Evolutionary conservation across 306 rosid genomes (phyloP).

Genomic region (Vachellia pachyceras): DNA sequence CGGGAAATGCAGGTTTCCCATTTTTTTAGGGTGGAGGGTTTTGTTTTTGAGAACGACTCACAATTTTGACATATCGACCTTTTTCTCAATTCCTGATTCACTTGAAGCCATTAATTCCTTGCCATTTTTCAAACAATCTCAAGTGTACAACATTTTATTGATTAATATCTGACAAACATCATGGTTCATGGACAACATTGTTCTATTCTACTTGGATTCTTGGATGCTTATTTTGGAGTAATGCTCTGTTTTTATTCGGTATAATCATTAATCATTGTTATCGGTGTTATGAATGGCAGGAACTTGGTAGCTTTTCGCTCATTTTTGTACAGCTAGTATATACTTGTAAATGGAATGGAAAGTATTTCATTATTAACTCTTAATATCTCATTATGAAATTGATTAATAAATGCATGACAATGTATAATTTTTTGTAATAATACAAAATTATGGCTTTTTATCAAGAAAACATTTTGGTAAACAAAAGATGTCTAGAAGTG

Average conservation of each 20-base stretch:
- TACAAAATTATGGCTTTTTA: neutral
- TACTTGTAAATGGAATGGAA: neutral
- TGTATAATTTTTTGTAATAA: neutral
- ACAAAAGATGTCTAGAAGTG: neutral
- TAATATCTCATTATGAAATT: too few relatives aligned
- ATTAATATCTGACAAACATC: too few relatives aligned
- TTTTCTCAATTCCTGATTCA: neutral
- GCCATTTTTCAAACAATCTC: neutral
- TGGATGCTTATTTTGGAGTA: neutral
- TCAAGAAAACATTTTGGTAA: neutral
- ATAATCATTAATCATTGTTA: neutral
- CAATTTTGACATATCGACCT: neutral
- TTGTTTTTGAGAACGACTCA: neutral
- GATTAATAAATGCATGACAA: neutral
- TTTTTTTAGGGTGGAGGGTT: neutral
- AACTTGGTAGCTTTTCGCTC: neutral
- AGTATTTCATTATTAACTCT: too few relatives aligned
- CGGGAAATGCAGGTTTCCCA: neutral
- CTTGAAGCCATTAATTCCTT: neutral
- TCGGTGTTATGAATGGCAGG: neutral
- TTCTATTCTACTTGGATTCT: neutral
- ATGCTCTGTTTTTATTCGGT: neutral
- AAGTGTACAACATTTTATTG: neutral
- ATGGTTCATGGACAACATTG: neutral
- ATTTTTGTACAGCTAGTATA: too few relatives aligned